Evolutionary conservation across 495 filamentous ascomycete species (phyloP).

Genomic region (Xylaria bambusicola): DNA sequence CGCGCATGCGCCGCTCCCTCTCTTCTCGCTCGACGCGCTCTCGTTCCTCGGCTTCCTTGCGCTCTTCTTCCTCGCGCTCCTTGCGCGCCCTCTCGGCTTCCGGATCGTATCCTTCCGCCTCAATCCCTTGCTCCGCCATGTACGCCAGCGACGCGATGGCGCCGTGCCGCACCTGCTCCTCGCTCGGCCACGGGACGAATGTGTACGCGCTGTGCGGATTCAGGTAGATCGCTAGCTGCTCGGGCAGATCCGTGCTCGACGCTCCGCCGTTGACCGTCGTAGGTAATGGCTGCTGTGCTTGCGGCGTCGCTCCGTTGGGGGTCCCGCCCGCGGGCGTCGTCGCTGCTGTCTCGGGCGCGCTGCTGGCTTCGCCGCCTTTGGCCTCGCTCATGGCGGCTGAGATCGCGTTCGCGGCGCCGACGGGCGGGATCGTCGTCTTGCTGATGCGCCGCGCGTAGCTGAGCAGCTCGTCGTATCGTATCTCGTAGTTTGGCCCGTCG

Average conservation of each 20-base stretch:
- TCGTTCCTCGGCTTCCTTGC: constrained; percentile 42
- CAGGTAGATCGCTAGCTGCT: constrained; percentile 48
- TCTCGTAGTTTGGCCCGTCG: constrained; percentile 39
- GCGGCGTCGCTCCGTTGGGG: constrained; percentile 25
- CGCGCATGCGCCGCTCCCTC: constrained; percentile 37
- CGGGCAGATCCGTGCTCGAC: constrained; percentile 30
- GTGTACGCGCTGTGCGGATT: constrained; percentile 49
- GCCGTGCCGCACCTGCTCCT: constrained; percentile 62
- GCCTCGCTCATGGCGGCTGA: constrained; percentile 16
- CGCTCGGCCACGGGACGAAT: constrained; percentile 71
- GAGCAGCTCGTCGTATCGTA: constrained; percentile 68
- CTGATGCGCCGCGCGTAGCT: constrained; percentile 72
- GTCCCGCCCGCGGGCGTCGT: constrained; percentile 33
- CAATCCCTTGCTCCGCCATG: constrained; percentile 58
- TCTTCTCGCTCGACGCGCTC: constrained; percentile 49
- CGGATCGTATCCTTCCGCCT: constrained; percentile 57
- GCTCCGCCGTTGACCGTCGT: constrained; percentile 19
- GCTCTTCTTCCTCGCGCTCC: constrained; percentile 43
- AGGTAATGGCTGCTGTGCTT: background rate
- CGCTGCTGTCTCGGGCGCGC: constrained; percentile 24
- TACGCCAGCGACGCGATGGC: constrained; percentile 61
- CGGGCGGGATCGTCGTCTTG: constrained; percentile 69
- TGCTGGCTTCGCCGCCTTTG: constrained; percentile 17
- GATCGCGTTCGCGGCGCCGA: constrained; percentile 51
- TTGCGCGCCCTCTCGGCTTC: constrained; percentile 48